A percentile compares a stretch with the other conserved stretches of the same genome.
phyloP scores from a whole-genome alignment of 345 rosid genomes.

The Ricinus communis region DNA sequence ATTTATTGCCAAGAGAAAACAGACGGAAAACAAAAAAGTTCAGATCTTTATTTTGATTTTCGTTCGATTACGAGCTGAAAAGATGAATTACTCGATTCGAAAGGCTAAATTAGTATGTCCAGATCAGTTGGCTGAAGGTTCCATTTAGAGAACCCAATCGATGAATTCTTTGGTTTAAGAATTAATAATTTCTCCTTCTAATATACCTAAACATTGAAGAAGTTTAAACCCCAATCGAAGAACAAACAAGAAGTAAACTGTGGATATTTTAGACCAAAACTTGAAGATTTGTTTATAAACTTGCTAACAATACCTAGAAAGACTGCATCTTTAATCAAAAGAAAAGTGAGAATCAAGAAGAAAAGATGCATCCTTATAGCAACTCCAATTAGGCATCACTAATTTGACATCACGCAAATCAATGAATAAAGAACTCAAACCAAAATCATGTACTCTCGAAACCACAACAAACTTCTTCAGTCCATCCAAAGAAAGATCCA shows the following conservation, averaged over 20 bases:
- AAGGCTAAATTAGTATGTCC: background rate
- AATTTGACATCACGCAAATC: background rate
- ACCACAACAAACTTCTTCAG: background rate
- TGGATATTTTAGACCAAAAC: background rate
- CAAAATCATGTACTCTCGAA: background rate
- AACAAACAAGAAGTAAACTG: background rate
- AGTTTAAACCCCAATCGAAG: background rate
- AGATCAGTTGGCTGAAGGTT: background rate
- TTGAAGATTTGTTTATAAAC: too few relatives aligned
- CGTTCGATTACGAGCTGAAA: background rate
- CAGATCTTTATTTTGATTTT: background rate
- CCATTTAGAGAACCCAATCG: background rate
- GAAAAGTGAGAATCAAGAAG: constrained; percentile 9
- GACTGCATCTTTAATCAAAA: background rate
- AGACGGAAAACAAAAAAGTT: background rate
- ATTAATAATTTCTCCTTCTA: background rate
- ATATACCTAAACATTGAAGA: background rate
- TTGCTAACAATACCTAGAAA: background rate
- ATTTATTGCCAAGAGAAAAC: background rate
- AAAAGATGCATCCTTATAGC: background rate
- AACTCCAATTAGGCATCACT: constrained; percentile 11
- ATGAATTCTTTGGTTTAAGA: background rate
- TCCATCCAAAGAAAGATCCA: constrained; percentile 23
- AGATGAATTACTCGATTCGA: background rate
- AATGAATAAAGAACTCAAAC: background rate